Conservation (phyloP, 2,329 filamentous ascomycete species). For the Colletotrichum brevisporum region DNA sequence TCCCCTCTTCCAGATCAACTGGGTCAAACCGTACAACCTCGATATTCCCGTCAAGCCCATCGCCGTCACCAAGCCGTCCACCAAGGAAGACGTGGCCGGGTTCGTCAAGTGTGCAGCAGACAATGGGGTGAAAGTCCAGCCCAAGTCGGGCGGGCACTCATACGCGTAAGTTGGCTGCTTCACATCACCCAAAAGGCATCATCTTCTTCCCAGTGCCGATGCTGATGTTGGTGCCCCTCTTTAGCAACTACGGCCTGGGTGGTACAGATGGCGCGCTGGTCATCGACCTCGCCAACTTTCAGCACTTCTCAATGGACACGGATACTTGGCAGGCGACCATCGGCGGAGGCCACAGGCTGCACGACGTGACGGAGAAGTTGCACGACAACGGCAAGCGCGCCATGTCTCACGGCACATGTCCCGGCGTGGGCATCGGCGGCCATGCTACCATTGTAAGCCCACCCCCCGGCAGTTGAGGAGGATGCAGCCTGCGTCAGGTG, state of each 20-base stretch:
- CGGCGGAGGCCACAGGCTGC: slow-evolving; percentile 67
- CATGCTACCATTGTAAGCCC: slow-evolving; percentile 68
- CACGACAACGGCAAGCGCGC: slow-evolving; percentile 68
- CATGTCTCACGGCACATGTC: slow-evolving; percentile 72
- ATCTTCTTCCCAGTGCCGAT: no score
- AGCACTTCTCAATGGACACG: slow-evolving; percentile 67
- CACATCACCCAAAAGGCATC: neutral
- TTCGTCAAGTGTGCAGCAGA: slow-evolving; percentile 70
- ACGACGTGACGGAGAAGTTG: slow-evolving; percentile 64
- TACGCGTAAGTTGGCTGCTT: slow-evolving; percentile 62
- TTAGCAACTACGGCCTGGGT: slow-evolving; percentile 60
- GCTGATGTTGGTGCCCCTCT: neutral
- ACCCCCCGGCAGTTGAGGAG: neutral
- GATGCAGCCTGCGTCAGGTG: slow-evolving; percentile 4
- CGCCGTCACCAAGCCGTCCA: slow-evolving; percentile 69
- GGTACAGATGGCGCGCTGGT: slow-evolving; percentile 65
- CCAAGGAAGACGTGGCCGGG: slow-evolving; percentile 66
- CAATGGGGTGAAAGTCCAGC: slow-evolving; percentile 68
- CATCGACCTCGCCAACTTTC: slow-evolving; percentile 68
- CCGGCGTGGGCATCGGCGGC: slow-evolving; percentile 70
- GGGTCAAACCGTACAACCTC: slow-evolving; percentile 69
- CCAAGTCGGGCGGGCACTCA: slow-evolving; percentile 75
- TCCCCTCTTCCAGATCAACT: slow-evolving; percentile 60
- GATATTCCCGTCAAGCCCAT: slow-evolving; percentile 64
- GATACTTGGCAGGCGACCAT: slow-evolving; percentile 68